Base-by-base conservation (phyloP, 441 rosid genomes). In the Mallotus japonicus region DNA sequence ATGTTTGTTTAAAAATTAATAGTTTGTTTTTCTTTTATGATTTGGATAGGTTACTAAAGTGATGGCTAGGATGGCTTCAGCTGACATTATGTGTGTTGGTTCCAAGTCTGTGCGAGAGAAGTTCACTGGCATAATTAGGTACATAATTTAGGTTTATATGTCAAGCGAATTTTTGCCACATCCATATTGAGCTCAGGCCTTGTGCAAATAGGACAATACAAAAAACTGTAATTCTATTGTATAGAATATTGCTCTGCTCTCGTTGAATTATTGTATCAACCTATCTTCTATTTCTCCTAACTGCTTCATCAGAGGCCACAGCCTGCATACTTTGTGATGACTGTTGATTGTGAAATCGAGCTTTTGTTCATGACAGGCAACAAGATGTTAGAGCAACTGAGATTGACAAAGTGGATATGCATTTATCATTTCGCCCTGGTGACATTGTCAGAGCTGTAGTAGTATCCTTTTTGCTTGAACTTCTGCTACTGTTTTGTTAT, bases 371-470 rank as follows among this genome's bases (percentile, higher is more conserved):
- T 80, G 51, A 40, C 82, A 92, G 99, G 89, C 94, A 90, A 80
- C 96, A 89, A 83, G 97, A 95, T 81, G 99, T 95, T 66, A 89
- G 97, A 82, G 90, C 91, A 20, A 89, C 97, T 34, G 97, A 95
- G 88, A 87, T 95, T 80, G 96, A 95, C 83, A 90, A 91, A 87
- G 97, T 95, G 72, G 95, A 95, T 73, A 87, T 89, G 94, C 96
- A 89, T 77, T 70, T 73, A 62, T 89, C 95, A 63, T 95, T 87
- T 77, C 95, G 83, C 55, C 89, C 97, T 1, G 93, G 97, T 70
- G 99, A 95, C 81, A 87, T 89, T 72, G 89, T 95, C 80, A 86
- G 84, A 85, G 97, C 97, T 79, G 15, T 84, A 61, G 98, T 91
- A 50, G 97, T 92, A 95, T 88, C 96, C 93, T 92, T 85, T 62